Evolutionary conservation across 768 basidiomycete genomes (phyloP), one percentile per base, ranked within the genome.

Genomic region (Kwoniella sp.): DNA sequence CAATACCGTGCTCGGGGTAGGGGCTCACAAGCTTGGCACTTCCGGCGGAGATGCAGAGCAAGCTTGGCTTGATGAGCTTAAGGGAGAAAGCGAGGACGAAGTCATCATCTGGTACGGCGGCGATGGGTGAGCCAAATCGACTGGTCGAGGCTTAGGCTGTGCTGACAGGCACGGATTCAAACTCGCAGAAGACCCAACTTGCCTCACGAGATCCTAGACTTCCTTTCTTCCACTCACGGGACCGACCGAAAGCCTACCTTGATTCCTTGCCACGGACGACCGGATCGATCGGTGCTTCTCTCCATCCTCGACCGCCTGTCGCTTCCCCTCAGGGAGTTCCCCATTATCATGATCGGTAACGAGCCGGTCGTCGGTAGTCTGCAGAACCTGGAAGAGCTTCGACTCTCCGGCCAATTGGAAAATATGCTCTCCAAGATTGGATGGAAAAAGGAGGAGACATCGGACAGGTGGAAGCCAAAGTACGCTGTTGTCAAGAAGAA

Each of bases 21-120:
- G 58, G 1, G 44, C 44, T 19, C 56, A 68, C 24, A 61, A 67
- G 15, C 63, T 77, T 33, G 76, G 72, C 22, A 30, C 60, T 21
- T 33, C 63, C 2, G 71, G 71, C 9, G 62, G 67, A 10, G 36
- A 49, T 4, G 26, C 50, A 4, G 64, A 69, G 29, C 52, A 65
- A 44, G 58, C 49, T 9, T 70, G 72, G 61, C 56, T 77, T 25
- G 58, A 63, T 1, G 77, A 80, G 55, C 64, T 80, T 4, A 68
- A 72, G 37, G 24, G 47, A 1, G 77, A 80, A 44, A 58, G 68
- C 9, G 71, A 68, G 21, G 67, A 72, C 26, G 74, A 77, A 12
- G 58, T 79, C 0, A 68, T 78, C n/a, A 56, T 79, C 37, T 79
- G 77, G 77, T 73, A 71, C 37, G 68, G 70, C 17, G 64, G 65